Conservation (phyloP, 306 rosid genomes). For the Arachis stenosperma region DNA sequence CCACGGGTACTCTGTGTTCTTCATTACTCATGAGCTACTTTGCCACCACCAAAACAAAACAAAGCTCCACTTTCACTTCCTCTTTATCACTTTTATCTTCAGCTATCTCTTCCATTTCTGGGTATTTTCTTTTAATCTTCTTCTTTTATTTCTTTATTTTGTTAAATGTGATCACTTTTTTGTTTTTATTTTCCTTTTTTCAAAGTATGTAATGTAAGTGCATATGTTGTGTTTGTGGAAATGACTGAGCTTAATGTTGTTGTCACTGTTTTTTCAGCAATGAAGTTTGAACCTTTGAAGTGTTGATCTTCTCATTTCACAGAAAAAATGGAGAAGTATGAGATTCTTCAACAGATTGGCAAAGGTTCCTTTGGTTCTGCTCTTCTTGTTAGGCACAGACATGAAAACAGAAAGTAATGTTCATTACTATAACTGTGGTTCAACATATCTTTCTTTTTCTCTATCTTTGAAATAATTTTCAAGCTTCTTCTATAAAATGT, state of each 20-base stretch:
- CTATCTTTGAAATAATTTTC: background rate
- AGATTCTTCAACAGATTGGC: conserved; percentile 85
- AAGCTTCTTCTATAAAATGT: background rate
- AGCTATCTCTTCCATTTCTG: too few species aligned
- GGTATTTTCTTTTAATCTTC: background rate
- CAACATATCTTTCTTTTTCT: background rate
- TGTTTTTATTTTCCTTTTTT: background rate
- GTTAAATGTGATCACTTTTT: background rate
- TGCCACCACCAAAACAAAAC: background rate
- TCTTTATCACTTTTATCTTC: background rate
- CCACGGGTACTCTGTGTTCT: background rate
- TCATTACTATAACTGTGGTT: background rate
- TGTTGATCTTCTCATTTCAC: background rate
- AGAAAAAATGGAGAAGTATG: conserved; percentile 81
- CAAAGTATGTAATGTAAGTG: background rate
- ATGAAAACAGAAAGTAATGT: conserved; percentile 73
- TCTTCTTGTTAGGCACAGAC: conserved; percentile 85
- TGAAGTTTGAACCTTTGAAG: background rate
- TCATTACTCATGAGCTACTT: background rate
- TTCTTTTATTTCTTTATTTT: background rate
- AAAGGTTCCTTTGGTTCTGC: conserved; percentile 97
- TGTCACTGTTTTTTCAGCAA: conserved; percentile 10
- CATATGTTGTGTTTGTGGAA: background rate
- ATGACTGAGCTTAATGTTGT: background rate
- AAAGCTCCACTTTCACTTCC: background rate